Evolutionary conservation across 2,329 filamentous ascomycete genomes (phyloP).

Genomic region (Colletotrichum spaethianum): DNA sequence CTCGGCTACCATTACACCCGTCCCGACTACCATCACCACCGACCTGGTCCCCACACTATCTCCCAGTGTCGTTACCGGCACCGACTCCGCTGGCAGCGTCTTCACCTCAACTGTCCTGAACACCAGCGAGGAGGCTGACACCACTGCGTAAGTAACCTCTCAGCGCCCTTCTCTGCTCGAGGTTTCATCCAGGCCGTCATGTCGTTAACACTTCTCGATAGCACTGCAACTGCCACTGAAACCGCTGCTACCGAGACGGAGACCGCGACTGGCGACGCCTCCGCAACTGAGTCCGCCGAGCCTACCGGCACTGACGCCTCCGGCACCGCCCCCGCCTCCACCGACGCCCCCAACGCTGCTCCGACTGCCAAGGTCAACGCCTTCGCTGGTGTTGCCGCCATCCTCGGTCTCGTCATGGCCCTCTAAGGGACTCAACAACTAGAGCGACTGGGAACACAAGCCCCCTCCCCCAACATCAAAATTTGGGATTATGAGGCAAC

Average conservation of each 20-base stretch:
- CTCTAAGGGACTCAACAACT: background rate
- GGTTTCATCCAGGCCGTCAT: background rate
- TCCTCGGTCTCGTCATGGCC: constrained; percentile 28
- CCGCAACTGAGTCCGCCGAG: constrained; percentile 18
- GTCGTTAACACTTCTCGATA: constrained; percentile 1
- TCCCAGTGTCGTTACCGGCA: constrained; percentile 30
- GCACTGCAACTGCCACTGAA: constrained; percentile 8
- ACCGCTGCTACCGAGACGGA: constrained; percentile 9
- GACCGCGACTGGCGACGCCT: constrained; percentile 24
- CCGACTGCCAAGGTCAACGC: constrained; percentile 23
- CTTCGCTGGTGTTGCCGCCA: constrained; percentile 6
- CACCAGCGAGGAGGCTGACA: constrained; percentile 13
- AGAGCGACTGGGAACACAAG: too few relatives aligned
- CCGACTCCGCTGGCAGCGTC: constrained; percentile 30
- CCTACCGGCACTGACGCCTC: constrained; percentile 15
- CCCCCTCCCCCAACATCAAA: background rate
- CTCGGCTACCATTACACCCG: constrained; percentile 40
- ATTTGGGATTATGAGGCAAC: background rate
- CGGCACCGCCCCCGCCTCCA: constrained; percentile 14
- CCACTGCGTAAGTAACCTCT: constrained; percentile 29
- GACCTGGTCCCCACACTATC: constrained; percentile 20
- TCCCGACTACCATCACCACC: constrained; percentile 29
- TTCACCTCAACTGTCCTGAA: constrained; percentile 32
- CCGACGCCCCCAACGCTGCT: constrained; percentile 30
- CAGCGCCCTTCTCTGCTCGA: background rate